Evolutionary conservation across 108 stramenopile species (phyloP).

Genomic region (Fistulifera solaris): DNA sequence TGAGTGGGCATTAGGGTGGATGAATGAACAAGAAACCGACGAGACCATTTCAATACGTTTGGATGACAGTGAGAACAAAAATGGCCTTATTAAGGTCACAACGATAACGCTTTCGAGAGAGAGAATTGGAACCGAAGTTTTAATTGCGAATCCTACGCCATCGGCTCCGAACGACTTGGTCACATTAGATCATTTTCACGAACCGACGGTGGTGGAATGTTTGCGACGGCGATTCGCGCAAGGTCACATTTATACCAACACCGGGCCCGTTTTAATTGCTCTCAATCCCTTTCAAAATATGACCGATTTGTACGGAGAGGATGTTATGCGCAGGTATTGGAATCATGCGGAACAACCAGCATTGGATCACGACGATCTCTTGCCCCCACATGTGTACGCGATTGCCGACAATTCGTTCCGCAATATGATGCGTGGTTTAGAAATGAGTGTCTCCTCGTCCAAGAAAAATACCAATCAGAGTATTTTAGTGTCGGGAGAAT

Average conservation of each 20-base stretch:
- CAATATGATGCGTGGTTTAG: conserved; percentile 51
- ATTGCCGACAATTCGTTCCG: conserved; percentile 72
- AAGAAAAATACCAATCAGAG: conserved; percentile 31
- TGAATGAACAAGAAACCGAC: background rate
- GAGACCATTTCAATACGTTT: background rate
- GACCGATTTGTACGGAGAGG: conserved; percentile 29
- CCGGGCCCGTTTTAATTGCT: conserved; percentile 80
- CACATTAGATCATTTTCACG: conserved; percentile 47
- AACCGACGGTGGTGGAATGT: conserved; percentile 65
- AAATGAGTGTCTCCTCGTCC: conserved; percentile 20
- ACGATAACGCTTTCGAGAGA: background rate
- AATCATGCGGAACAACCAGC: conserved; percentile 16
- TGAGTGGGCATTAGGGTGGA: background rate
- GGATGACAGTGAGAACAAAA: background rate
- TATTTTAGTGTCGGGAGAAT: conserved; percentile 43
- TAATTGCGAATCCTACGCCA: background rate
- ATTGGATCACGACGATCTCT: conserved; percentile 11
- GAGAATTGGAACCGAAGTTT: conserved; percentile 1
- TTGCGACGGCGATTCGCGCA: conserved; percentile 41
- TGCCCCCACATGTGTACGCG: conserved; percentile 78
- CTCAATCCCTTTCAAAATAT: conserved; percentile 82
- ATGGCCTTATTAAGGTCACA: background rate
- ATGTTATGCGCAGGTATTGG: conserved; percentile 44
- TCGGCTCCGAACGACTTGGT: conserved; percentile 39
- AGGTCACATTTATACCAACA: conserved; percentile 74